Evolutionary conservation across 2,329 filamentous ascomycete genomes (phyloP).

Genomic region (Cercospora beticola): DNA sequence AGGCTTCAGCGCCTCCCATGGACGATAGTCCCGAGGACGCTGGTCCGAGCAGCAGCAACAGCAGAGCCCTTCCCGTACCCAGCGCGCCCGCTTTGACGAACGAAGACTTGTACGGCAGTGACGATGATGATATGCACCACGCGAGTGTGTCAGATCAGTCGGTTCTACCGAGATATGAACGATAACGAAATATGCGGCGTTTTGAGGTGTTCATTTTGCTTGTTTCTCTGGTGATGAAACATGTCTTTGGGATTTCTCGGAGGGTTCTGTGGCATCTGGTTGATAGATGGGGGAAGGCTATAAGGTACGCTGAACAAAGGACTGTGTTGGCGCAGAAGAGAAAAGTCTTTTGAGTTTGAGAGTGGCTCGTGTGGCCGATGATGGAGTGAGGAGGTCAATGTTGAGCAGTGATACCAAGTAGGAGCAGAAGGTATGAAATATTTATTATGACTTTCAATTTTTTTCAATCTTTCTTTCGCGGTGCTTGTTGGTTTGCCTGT

Average conservation of each 20-base stretch:
- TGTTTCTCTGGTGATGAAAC: background rate
- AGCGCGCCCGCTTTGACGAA: conserved; percentile 20
- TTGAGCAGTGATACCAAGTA: background rate
- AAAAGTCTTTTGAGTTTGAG: background rate
- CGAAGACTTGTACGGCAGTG: conserved; percentile 20
- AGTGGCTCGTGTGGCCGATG: background rate
- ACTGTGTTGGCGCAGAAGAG: background rate
- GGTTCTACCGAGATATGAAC: conserved; percentile 24
- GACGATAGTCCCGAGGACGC: conserved; percentile 2
- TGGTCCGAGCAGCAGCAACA: conserved; percentile 10
- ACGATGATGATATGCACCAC: conserved; percentile 17
- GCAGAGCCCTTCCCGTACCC: background rate
- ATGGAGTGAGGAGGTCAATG: background rate
- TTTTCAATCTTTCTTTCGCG: background rate
- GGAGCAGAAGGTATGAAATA: background rate
- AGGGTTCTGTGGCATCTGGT: background rate
- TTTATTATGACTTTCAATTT: background rate
- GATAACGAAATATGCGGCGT: conserved; percentile 19
- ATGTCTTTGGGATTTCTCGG: background rate
- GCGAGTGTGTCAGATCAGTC: conserved; percentile 11
- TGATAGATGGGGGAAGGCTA: background rate
- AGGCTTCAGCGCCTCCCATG: conserved; percentile 43
- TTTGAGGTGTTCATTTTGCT: background rate
- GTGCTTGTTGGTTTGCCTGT: background rate
- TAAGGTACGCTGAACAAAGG: background rate